These are phyloP conservation scores for Wilhelminamyces savonicus DNA, from an alignment of 805 yeast species.

Conservation along the genomic window DNA sequence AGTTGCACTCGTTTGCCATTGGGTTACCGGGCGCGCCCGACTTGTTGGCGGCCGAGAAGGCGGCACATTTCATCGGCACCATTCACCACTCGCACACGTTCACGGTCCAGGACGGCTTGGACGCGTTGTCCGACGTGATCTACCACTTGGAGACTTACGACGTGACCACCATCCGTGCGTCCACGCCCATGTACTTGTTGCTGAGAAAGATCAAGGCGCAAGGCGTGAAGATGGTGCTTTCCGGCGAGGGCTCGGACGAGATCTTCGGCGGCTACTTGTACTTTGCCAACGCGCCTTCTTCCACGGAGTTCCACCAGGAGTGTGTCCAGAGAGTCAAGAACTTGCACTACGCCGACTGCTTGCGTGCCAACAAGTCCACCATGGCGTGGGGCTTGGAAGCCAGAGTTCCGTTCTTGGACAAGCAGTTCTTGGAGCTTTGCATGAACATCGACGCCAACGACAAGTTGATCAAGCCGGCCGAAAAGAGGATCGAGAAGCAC, in stretches of 20 bases:
- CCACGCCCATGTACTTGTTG: conserved; percentile 96
- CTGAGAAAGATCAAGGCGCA: conserved; percentile 98
- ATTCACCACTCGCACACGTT: conserved; percentile 97
- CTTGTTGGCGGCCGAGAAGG: conserved; percentile 91
- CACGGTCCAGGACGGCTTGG: conserved; percentile 94
- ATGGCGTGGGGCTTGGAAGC: conserved; percentile 99
- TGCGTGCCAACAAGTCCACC: conserved; percentile 98
- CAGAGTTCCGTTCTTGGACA: conserved; percentile 98
- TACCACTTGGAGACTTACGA: conserved; percentile 96
- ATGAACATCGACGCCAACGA: conserved; percentile 95
- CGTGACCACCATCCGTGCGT: conserved; percentile 97
- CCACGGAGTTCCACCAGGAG: conserved; percentile 91
- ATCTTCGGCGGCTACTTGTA: conserved; percentile 97
- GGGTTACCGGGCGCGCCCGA: conserved; percentile 99
- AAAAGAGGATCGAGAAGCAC: conserved; percentile 89
- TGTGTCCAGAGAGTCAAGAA: conserved; percentile 94
- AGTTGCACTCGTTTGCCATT: conserved; percentile 91
- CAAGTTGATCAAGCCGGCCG: conserved; percentile 68
- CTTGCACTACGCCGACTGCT: conserved; percentile 94
- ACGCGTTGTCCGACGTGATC: conserved; percentile 90
- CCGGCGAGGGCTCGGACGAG: conserved; percentile 99
- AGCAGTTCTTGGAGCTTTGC: conserved; percentile 81
- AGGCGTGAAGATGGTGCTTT: conserved; percentile 98
- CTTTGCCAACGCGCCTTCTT: conserved; percentile 93
- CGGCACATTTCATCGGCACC: conserved; percentile 93